Evolutionary conservation across 768 basidiomycete genomes (phyloP).

Genomic region (Kockovaella imperatae): DNA sequence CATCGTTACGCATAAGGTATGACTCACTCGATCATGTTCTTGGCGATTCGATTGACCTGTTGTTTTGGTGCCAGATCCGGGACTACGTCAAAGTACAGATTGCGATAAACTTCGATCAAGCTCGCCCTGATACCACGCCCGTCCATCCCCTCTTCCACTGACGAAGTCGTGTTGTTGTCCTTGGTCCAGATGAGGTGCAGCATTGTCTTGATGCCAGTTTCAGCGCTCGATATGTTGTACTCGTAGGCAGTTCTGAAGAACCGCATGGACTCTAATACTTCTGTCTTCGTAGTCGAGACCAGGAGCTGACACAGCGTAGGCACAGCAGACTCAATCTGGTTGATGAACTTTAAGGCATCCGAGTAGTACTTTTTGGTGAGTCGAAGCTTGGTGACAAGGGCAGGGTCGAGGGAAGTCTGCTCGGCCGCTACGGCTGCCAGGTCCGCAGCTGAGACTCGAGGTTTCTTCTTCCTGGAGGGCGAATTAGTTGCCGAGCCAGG

Average conservation of each 20-base stretch:
- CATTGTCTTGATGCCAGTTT: conserved; percentile 93
- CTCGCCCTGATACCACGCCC: conserved; percentile 79
- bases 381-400: conserved; percentile 59
- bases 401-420: conserved; percentile 61
- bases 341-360: conserved; percentile 79
- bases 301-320: conserved; percentile 66
- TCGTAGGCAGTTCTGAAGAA: conserved; percentile 78
- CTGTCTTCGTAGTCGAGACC: conserved; percentile 58
- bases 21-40: conserved; percentile 91
- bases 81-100: conserved; percentile 77
- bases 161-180: conserved; percentile 65
- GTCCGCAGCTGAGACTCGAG: conserved; percentile 49
- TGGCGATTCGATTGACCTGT: conserved; percentile 83
- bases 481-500: conserved; percentile 5
- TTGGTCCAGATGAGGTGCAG: conserved; percentile 94
- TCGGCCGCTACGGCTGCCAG: conserved; percentile 62
- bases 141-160: conserved; percentile 55
- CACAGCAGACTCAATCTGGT: conserved; percentile 59
- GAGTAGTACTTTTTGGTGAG: conserved; percentile 77
- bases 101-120: conserved; percentile 79
- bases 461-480: conserved; percentile 27
- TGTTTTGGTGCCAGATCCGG: conserved; percentile 68
- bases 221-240: conserved; percentile 70
- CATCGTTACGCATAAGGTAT: background rate
- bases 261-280: conserved; percentile 52